phyloP scores from a whole-genome alignment of 169 alveolate genomes.

The Plasmodium adleri region DNA sequence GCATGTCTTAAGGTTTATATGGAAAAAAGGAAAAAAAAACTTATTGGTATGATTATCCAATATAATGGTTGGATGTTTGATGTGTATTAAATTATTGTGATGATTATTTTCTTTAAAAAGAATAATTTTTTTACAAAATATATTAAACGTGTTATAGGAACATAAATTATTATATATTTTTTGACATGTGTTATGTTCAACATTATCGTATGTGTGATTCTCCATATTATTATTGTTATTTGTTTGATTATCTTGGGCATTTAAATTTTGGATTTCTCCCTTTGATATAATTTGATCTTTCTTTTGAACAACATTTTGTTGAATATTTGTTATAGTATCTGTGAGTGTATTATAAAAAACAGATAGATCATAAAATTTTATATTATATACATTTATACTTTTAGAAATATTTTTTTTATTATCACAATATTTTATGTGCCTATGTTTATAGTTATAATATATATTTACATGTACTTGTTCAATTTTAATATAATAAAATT shows the following conservation, averaged over 20 bases:
- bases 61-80: constrained; percentile 37
- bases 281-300: not conserved
- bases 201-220: too few species aligned
- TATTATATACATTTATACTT: constrained; percentile 13
- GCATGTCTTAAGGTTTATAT: constrained; percentile 22
- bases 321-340: not conserved
- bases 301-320: not conserved
- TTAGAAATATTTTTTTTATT: constrained; percentile 1
- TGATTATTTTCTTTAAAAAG: constrained; percentile 17
- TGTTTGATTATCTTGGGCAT: not conserved
- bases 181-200: not conserved
- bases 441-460: constrained; percentile 39
- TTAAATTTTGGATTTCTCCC: not conserved
- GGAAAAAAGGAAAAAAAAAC: constrained; percentile 12
- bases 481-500: constrained; percentile 22
- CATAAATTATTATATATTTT: not conserved
- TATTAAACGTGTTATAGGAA: not conserved
- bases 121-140: constrained; percentile 13
- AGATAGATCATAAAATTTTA: constrained; percentile 15
- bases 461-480: constrained; percentile 27
- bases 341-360: not conserved
- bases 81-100: not conserved
- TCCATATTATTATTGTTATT: constrained; percentile 1
- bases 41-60: constrained; percentile 2
- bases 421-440: constrained; percentile 30